Evolutionary conservation across 495 filamentous ascomycete genomes (phyloP).

Genomic region (Bombardia bombarda): DNA sequence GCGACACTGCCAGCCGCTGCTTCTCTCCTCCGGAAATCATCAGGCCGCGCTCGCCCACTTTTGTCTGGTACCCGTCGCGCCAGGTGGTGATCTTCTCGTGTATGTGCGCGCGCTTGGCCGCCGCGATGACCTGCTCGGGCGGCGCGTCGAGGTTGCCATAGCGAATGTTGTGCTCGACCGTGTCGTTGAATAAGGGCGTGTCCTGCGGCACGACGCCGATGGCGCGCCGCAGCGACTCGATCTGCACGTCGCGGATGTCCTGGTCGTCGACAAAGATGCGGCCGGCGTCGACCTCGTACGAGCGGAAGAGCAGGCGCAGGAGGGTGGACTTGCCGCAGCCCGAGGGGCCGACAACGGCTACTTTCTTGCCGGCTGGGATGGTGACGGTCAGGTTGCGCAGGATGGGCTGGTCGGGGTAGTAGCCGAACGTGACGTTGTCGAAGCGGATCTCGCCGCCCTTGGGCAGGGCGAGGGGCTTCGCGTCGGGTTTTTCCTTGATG

Average conservation of each 20-base stretch:
- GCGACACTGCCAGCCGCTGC: constrained; percentile 80
- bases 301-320: constrained; percentile 83
- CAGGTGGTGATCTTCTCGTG: constrained; percentile 71
- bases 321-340: constrained; percentile 96
- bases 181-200: constrained; percentile 93
- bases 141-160: constrained; percentile 85
- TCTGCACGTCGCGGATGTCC: constrained; percentile 73
- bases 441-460: constrained; percentile 85
- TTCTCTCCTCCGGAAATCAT: constrained; percentile 99
- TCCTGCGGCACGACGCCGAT: constrained; percentile 98
- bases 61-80: constrained; percentile 83
- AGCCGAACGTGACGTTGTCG: constrained; percentile 92
- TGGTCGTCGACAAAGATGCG: constrained; percentile 89
- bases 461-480: constrained; percentile 60
- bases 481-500: constrained; percentile 66
- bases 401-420: constrained; percentile 80
- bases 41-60: constrained; percentile 91
- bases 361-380: constrained; percentile 91
- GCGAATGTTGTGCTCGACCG: constrained; percentile 87
- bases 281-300: constrained; percentile 83
- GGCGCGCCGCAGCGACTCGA: constrained; percentile 72
- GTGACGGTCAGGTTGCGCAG: constrained; percentile 75
- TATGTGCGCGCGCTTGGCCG: constrained; percentile 73
- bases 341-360: constrained; percentile 89
- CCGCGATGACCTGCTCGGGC: constrained; percentile 61